A percentile compares a stretch with the other conserved stretches of the same genome.
These are phyloP conservation scores for Escallonia herrerae DNA, from an alignment of 129 eudicot genomes.

Conservation along the genomic window DNA sequence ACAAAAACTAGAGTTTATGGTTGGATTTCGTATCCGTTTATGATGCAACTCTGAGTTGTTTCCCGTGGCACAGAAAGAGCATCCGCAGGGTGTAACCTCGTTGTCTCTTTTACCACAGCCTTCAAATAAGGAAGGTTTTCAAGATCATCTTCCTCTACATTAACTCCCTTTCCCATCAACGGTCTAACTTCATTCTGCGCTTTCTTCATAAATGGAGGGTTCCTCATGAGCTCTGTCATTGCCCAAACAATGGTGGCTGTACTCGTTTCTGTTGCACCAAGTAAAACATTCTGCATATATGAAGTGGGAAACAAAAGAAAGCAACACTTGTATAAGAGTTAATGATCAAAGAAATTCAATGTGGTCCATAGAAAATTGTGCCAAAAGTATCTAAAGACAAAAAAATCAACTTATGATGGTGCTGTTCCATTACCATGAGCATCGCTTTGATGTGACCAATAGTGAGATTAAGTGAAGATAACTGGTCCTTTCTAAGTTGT, in stretches of 20 bases:
- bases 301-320: too few relatives aligned
- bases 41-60: constrained; percentile 18
- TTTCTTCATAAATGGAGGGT: too few relatives aligned
- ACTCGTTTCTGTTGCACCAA: too few relatives aligned
- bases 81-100: constrained; percentile 28
- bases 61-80: constrained; percentile 36
- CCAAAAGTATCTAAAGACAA: too few relatives aligned
- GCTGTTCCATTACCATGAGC: neutral
- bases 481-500: neutral
- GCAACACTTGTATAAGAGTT: too few relatives aligned
- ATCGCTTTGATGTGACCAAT: constrained; percentile 16
- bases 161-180: constrained; percentile 12
- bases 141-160: constrained; percentile 25
- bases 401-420: too few relatives aligned
- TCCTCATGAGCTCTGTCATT: too few relatives aligned
- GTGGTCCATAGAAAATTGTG: too few relatives aligned
- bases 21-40: constrained; percentile 35
- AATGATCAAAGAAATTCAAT: too few relatives aligned
- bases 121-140: constrained; percentile 32
- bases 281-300: too few relatives aligned
- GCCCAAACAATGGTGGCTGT: too few relatives aligned
- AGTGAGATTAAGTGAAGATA: constrained; percentile 2
- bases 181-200: constrained; percentile 15
- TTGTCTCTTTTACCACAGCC: constrained; percentile 31
- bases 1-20: constrained; percentile 30